Evolutionary conservation across 2,329 filamentous ascomycete species (phyloP), one percentile per base, ranked within the genome.

Genomic region (Zopfia rhizophila): DNA sequence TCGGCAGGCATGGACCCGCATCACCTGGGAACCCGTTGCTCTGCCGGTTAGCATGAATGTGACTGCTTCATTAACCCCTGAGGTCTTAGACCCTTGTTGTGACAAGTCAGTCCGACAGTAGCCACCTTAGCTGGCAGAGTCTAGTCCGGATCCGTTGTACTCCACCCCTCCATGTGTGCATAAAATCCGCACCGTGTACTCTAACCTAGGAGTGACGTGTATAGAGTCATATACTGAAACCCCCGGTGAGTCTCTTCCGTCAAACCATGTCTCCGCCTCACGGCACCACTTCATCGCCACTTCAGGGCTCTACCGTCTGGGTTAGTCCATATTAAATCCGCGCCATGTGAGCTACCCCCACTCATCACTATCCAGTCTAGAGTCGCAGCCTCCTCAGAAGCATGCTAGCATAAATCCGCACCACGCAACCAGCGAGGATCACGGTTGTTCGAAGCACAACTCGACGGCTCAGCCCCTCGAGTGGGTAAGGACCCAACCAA

Each of bases 391-490:
- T 38, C 11, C 35, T 23, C 32, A 36, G 32, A 36, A 18, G 32
- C 17, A 38, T 38, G 10, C 36, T 38, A 21, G 21, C 36, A 38
- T 38, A 14, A 38, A 38, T 38, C 25, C 30, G 14, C 5, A 19
- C 37, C 37, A 40, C 37, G 37, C 7, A 40, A 30, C 5, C 25
- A 40, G 37, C 37, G 37, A 40, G 14, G 37, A 40, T 30, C 37
- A 21, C 25, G 24, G 37, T 18, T 16, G 37, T 40, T 40, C 22
- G 25, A 40, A 16, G 21, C 23, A 24, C 25, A 21, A 28, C 36
- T 23, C 33, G 13, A 38, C 22, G n/a, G 22, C 22, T 38, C 36
- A 38, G 36, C 36, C 36, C 36, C 19, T 5, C 28, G 21, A 27
- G 14, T 14, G 25, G 21, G 36, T 23, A n/a, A 23, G 16, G 11